A percentile compares a stretch with the other conserved stretches of the same genome.
Evolutionary conservation across 371 early-diverging fungal species (phyloP).

Genomic region (Blakeslea trispora): DNA sequence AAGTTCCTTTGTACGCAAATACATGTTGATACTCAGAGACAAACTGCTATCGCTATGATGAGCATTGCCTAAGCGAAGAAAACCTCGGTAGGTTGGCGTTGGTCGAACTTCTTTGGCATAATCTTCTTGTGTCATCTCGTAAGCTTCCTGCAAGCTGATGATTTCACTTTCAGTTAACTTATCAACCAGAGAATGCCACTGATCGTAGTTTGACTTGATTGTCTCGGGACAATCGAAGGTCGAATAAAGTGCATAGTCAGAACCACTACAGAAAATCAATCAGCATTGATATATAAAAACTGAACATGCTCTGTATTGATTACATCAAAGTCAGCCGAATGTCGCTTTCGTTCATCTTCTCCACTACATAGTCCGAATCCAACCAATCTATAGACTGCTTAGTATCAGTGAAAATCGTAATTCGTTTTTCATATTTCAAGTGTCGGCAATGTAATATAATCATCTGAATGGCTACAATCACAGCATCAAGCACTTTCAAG

Average conservation of each 20-base stretch:
- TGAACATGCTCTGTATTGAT: constrained; percentile 19
- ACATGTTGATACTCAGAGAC: constrained; percentile 59
- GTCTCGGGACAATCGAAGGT: neutral
- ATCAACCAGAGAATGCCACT: constrained; percentile 20
- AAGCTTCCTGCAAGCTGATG: constrained; percentile 52
- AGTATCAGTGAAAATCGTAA: constrained; percentile 68
- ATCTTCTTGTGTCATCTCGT: constrained; percentile 45
- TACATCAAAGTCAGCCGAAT: constrained; percentile 64
- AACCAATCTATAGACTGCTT: constrained; percentile 50
- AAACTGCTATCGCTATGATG: constrained; percentile 35
- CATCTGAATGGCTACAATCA: constrained; percentile 64
- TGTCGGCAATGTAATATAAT: constrained; percentile 58
- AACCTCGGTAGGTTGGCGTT: constrained; percentile 58
- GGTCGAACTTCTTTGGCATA: constrained; percentile 59
- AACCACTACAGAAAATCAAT: constrained; percentile 32
- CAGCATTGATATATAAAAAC: constrained; percentile 1
- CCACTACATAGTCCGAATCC: constrained; percentile 46
- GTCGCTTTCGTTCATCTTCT: constrained; percentile 36
- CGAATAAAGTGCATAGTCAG: constrained; percentile 36
- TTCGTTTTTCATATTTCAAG: constrained; percentile 66
- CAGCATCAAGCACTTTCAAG: constrained; percentile 56
- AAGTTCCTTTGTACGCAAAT: constrained; percentile 52
- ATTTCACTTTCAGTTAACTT: constrained; percentile 25
- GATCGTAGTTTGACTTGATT: constrained; percentile 14
- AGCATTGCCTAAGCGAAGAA: constrained; percentile 56